phyloP scores from a whole-genome alignment of 1,139 yeast genomes.

The Yamadazyma triangularis region DNA sequence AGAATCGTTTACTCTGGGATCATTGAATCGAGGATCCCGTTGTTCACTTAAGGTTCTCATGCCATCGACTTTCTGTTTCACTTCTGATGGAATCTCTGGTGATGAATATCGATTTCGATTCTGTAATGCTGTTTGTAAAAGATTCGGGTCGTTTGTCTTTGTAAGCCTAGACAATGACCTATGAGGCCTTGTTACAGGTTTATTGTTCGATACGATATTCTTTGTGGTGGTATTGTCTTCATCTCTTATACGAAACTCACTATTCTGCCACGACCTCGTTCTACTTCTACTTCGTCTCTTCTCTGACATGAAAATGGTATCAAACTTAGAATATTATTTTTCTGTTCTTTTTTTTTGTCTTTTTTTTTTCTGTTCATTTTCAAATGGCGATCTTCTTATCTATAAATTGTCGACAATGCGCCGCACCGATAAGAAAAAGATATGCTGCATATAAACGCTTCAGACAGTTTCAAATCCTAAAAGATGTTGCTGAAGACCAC shows the following conservation, averaged over 20 bases:
- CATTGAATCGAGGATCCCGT: too few species aligned
- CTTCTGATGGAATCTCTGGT: conserved; percentile 2
- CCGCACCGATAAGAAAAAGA: conserved; percentile 1
- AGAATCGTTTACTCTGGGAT: too few species aligned
- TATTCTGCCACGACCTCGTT: conserved; percentile 2
- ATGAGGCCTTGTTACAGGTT: too few species aligned
- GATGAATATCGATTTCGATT: conserved; percentile 5
- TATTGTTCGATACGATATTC: too few species aligned
- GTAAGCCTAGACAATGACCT: conserved; percentile 10
- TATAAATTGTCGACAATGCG: not conserved
- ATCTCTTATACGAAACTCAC: conserved; percentile 9
- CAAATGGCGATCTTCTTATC: too few species aligned
- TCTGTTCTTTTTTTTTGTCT: too few species aligned
- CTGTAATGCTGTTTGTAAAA: conserved; percentile 12
- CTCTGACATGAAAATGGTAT: too few species aligned
- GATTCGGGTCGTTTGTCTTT: not conserved
- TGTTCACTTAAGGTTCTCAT: too few species aligned
- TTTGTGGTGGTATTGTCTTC: conserved; percentile 5
- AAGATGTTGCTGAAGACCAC: conserved; percentile 27
- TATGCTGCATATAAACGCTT: too few species aligned
- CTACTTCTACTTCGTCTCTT: conserved; percentile 9
- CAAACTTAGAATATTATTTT: too few species aligned
- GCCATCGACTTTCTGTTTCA: too few species aligned
- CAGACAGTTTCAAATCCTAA: conserved; percentile 17
- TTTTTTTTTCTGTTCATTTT: too few species aligned